A percentile compares a stretch with the other conserved stretches of the same genome.
Evolutionary conservation across 2,329 filamentous ascomycete species (phyloP).

Genomic region (Mycocentrospora acerina): DNA sequence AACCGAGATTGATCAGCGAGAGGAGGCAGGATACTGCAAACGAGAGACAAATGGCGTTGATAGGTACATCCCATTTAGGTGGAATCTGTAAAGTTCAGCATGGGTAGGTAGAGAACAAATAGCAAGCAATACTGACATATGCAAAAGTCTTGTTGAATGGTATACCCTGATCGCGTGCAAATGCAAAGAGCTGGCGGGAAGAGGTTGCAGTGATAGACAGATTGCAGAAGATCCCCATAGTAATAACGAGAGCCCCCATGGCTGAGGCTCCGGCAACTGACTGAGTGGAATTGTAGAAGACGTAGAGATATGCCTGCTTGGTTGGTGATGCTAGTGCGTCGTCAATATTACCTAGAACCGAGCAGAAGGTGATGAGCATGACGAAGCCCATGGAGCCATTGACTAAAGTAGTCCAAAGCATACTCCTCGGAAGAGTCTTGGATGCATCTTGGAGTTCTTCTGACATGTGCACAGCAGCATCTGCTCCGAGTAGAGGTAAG

Average conservation of each 20-base stretch:
- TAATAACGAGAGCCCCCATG: constrained; percentile 23
- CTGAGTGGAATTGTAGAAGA: constrained; percentile 24
- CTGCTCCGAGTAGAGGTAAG: constrained; percentile 39
- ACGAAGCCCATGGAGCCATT: constrained; percentile 42
- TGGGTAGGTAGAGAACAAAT: too few species aligned
- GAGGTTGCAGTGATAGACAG: constrained; percentile 25
- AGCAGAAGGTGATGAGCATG: constrained; percentile 39
- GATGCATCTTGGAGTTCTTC: constrained; percentile 38
- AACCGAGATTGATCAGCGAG: constrained; percentile 33
- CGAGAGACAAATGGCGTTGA: constrained; percentile 24
- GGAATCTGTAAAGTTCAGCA: too few species aligned
- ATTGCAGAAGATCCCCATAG: constrained; percentile 18
- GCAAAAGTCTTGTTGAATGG: constrained; percentile 29
- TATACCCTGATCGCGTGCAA: constrained; percentile 29
- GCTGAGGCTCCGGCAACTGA: constrained; percentile 18
- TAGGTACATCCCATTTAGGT: constrained; percentile 21
- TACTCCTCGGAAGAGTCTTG: constrained; percentile 34
- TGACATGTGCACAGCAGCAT: constrained; percentile 41
- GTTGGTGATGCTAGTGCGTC: too few species aligned
- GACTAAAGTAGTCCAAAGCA: constrained; percentile 41
- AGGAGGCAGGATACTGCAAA: constrained; percentile 21
- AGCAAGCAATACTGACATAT: constrained; percentile 6
- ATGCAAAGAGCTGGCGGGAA: constrained; percentile 32
- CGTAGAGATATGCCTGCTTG: too few species aligned
- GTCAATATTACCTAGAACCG: too few species aligned